phyloP scores from a whole-genome alignment of 2,329 filamentous ascomycete species.

The Emergomyces orientalis region DNA sequence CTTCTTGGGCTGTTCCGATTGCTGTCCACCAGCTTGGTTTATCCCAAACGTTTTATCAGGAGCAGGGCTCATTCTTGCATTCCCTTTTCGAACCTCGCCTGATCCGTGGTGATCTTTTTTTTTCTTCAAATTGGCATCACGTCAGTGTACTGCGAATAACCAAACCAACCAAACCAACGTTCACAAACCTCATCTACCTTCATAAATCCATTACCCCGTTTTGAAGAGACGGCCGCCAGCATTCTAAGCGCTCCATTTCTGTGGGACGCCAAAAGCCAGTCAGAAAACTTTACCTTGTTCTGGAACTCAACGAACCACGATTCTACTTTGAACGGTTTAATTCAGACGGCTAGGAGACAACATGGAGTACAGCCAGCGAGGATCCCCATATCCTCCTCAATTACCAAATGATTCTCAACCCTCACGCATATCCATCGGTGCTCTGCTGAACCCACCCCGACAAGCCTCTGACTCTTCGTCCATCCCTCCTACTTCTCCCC shows the following conservation, averaged over 20 bases:
- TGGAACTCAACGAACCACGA: neutral
- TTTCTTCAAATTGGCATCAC: neutral
- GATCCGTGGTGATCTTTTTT: neutral
- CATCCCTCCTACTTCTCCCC: constrained; percentile 1
- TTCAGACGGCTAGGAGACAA: neutral
- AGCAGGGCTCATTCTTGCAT: neutral
- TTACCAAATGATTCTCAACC: constrained; percentile 3
- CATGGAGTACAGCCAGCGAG: constrained; percentile 3
- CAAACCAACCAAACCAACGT: neutral
- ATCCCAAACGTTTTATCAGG: neutral
- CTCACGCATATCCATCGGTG: constrained; percentile 14
- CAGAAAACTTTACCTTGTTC: neutral
- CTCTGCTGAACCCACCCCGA: constrained; percentile 13
- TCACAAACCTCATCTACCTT: neutral
- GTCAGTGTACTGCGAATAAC: neutral
- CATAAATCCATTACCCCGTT: neutral
- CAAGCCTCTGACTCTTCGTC: constrained; percentile 6
- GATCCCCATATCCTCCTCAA: constrained; percentile 1
- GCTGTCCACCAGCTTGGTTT: neutral
- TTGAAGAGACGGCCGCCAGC: neutral
- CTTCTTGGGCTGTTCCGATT: neutral
- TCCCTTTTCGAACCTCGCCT: neutral
- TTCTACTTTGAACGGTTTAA: neutral
- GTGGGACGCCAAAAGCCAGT: neutral
- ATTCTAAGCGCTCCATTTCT: neutral